Conservation (phyloP, 176 grass and related monocot species). For the Zea mays region Zm-B73-REFERENCE-NAM-5.0 NC_050104.1:147286001-147286500, state of each 20-base stretch:
- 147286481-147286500: background rate
- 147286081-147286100: slow-evolving; percentile 67
- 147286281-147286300: slow-evolving; percentile 45
- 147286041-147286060: slow-evolving; percentile 97
- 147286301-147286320: background rate
- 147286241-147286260: background rate
- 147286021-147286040: slow-evolving; percentile 82
- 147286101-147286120: slow-evolving; percentile 51
- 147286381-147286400: slow-evolving; percentile 32
- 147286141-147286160: slow-evolving; percentile 56
- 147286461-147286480: background rate
- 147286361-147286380: background rate
- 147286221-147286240: slow-evolving; percentile 44
- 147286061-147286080: slow-evolving; percentile 81
- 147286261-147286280: background rate
- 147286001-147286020: slow-evolving; percentile 82
- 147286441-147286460: background rate
- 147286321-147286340: slow-evolving; percentile 12
- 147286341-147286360: slow-evolving; percentile 5
- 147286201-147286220: slow-evolving; percentile 40
- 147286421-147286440: background rate
- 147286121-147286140: slow-evolving; percentile 30
- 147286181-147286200: slow-evolving; percentile 10
- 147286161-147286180: slow-evolving; percentile 29
- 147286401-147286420: background rate